Conservation (phyloP, 1,139 yeast genomes). For the Meyerozyma sp. region DNA sequence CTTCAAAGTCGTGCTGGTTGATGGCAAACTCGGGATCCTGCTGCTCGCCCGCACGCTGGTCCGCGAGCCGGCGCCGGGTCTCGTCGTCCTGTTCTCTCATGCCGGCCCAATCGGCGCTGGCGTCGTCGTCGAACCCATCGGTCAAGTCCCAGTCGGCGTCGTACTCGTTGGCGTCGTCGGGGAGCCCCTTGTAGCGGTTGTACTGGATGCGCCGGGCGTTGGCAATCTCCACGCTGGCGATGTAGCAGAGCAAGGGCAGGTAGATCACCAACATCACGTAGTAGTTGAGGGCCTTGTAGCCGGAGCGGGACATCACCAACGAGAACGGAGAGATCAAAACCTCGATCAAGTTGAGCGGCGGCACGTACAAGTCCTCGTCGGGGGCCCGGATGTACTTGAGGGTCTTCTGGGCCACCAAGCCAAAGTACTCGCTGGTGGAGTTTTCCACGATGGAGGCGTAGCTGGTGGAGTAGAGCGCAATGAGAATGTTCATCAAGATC, state of each 20-base stretch:
- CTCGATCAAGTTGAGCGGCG: constrained; percentile 79
- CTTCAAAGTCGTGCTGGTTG: constrained; percentile 43
- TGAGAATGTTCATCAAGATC: constrained; percentile 69
- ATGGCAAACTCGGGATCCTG: constrained; percentile 67
- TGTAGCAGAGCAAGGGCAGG: constrained; percentile 58
- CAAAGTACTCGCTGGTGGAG: constrained; percentile 80
- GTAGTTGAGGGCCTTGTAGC: constrained; percentile 37
- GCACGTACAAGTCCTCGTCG: constrained; percentile 78
- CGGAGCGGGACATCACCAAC: constrained; percentile 20
- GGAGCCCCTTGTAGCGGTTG: constrained; percentile 58
- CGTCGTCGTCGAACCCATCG: constrained; percentile 59
- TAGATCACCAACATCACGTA: constrained; percentile 60
- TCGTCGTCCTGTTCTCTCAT: constrained; percentile 36
- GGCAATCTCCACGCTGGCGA: constrained; percentile 59
- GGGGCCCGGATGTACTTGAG: constrained; percentile 84
- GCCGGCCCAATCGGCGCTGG: constrained; percentile 33
- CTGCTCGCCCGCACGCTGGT: constrained; percentile 59
- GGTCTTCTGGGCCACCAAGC: constrained; percentile 79
- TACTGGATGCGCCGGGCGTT: constrained; percentile 67
- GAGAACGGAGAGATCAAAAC: constrained; percentile 35
- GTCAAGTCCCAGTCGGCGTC: constrained; percentile 81
- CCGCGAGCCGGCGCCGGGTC: constrained; percentile 33
- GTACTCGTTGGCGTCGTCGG: constrained; percentile 78
- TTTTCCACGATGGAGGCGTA: constrained; percentile 77
- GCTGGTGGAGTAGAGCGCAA: constrained; percentile 83